Evolutionary conservation across 331 rosid species (phyloP), one percentile per base, ranked within the genome.

Genomic region (Pyracantha coccinea): DNA sequence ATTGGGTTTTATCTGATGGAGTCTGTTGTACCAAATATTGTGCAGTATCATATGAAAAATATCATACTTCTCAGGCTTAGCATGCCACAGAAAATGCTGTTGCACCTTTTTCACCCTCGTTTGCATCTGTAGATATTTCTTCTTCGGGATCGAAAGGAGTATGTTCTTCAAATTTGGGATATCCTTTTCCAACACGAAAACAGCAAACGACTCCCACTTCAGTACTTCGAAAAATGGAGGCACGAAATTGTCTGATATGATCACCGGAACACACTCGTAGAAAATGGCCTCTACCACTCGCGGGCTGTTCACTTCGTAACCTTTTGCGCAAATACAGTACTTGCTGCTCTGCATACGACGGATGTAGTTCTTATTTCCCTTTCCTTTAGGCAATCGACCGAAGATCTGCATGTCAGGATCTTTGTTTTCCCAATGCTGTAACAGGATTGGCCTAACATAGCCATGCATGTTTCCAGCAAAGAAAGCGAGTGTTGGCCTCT

Each of bases 301-400:
- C 0, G 98, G 98, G 54, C 99, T 95, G 79, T 95, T 92, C 58
- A 95, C 99, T 79, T 95, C 99, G 3, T 86, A 96, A 2, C 99
- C 99, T 77, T 90, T 90, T 31, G 97, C 97, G 35, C 98, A 92
- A 4, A 95, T 90, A 80, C 99, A 95, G 81, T 82, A 95, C 76
- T 88, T 92, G 88, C 97, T 92, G 80, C 81, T 90, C 91, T 85
- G 92, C 97, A 95, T 90, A 74, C 80, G 73, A 20, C 82, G 69
- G 4, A 80, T 53, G 77, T 90, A 92, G 87, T 88, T 88, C 78
- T 23, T 80, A 28, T 86, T 82, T 54, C 89, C 90, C 79, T 79
- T 89, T 38, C 59, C 89, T 69, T 86, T 80, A 0, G 96, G 96
- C 79, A 92, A 79, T 0, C 61, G 79, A 6, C 90, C 87, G 1